A percentile compares a stretch with the other conserved stretches of the same genome.
Evolutionary conservation across 2,329 filamentous ascomycete genomes (phyloP).

Genomic region (Dothideomycetidae sp.): DNA sequence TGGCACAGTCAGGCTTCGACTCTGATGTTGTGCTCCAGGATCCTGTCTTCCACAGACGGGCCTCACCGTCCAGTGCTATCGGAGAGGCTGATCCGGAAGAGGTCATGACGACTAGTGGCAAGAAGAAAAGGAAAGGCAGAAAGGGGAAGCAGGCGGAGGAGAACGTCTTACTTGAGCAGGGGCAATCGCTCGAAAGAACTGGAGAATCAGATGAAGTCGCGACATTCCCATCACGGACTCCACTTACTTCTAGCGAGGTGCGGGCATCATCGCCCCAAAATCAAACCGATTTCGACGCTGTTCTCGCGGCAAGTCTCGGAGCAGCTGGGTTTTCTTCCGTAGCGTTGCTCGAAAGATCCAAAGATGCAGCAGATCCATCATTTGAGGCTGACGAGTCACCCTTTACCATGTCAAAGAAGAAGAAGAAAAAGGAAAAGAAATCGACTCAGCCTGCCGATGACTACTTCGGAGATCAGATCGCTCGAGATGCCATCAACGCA

Average conservation of each 20-base stretch:
- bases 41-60: conserved; percentile 22
- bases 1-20: conserved; percentile 34
- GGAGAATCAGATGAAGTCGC: not conserved
- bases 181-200: conserved; percentile 1
- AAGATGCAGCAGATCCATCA: conserved; percentile 2
- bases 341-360: conserved; percentile 3
- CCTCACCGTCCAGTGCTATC: conserved; percentile 20
- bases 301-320: conserved; percentile 23
- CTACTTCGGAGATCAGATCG: conserved; percentile 1
- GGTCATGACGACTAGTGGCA: conserved; percentile 16
- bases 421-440: conserved; percentile 30
- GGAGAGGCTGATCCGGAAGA: conserved; percentile 23
- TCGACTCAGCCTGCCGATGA: conserved; percentile 10
- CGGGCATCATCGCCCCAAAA: conserved; percentile 2
- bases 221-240: not conserved
- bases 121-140: conserved; percentile 23
- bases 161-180: not conserved
- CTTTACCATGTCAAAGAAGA: conserved; percentile 26
- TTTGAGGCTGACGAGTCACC: conserved; percentile 20
- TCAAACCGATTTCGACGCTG: conserved; percentile 21
- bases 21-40: conserved; percentile 31
- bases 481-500: conserved; percentile 3
- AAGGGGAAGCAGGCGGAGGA: conserved; percentile 9
- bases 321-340: conserved; percentile 21
- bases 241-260: not conserved